These are phyloP conservation scores for Sporisorium graminicola DNA, from an alignment of 1,284 basidiomycete genomes.

Conservation along the genomic window DNA sequence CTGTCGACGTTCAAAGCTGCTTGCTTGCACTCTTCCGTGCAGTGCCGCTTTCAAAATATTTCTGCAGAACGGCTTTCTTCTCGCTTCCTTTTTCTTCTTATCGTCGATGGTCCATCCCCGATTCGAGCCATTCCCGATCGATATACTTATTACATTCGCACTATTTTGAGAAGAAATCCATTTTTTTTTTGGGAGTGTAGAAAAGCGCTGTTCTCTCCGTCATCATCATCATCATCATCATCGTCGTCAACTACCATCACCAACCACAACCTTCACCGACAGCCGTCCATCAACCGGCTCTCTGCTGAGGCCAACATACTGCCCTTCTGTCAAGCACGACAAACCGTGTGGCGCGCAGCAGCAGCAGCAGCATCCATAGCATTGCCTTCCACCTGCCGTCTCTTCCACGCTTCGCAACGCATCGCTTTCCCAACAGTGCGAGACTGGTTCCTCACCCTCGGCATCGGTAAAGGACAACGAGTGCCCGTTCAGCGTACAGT, in stretches of 20 bases:
- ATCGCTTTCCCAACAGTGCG: neutral
- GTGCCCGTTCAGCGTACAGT: conserved; percentile 24
- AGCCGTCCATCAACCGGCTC: too few species aligned
- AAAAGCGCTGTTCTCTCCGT: neutral
- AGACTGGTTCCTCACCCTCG: conserved; percentile 35
- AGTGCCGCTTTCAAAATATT: conserved; percentile 6
- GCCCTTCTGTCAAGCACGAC: neutral
- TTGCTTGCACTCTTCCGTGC: neutral
- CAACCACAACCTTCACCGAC: too few species aligned
- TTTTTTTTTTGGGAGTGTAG: too few species aligned
- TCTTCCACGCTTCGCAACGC: conserved; percentile 12
- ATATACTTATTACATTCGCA: too few species aligned
- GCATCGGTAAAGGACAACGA: conserved; percentile 38
- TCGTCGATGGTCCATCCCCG: neutral
- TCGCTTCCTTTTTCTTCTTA: conserved; percentile 18
- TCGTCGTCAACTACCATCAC: neutral
- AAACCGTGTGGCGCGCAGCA: conserved; percentile 8
- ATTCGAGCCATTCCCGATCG: neutral
- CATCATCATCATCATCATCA: neutral
- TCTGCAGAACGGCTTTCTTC: conserved; percentile 12
- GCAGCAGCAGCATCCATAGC: neutral
- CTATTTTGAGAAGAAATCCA: neutral
- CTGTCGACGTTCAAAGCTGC: too few species aligned
- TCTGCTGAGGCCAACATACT: neutral
- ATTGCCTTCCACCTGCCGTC: neutral